A percentile compares a stretch with the other conserved stretches of the same genome.
These are phyloP conservation scores for Mucor mucedo DNA, from an alignment of 371 early-diverging fungal species.

Conservation along the genomic window DNA sequence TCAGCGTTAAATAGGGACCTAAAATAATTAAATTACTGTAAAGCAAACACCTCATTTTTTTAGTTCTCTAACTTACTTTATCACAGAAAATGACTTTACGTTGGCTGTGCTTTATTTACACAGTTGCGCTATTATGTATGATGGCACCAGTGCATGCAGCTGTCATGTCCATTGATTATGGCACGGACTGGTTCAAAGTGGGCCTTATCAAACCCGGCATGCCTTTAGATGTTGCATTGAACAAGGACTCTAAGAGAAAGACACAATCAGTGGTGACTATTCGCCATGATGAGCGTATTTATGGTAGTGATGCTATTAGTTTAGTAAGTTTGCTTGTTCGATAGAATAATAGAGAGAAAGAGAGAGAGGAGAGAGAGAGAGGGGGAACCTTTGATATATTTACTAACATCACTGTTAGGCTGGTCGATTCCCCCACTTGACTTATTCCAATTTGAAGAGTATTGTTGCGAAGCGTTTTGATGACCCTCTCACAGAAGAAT, in stretches of 20 bases:
- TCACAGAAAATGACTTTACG: slow-evolving; percentile 22
- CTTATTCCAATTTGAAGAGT: slow-evolving; percentile 83
- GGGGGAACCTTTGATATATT: not conserved
- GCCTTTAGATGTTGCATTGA: slow-evolving; percentile 92
- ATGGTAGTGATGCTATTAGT: slow-evolving; percentile 87
- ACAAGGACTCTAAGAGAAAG: slow-evolving; percentile 94
- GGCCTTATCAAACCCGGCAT: slow-evolving; percentile 91
- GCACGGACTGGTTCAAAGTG: slow-evolving; percentile 96
- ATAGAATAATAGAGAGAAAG: slow-evolving; percentile 9
- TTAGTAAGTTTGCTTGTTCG: slow-evolving; percentile 60
- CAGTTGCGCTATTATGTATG: slow-evolving; percentile 24
- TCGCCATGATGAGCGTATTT: slow-evolving; percentile 80
- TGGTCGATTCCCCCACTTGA: slow-evolving; percentile 83
- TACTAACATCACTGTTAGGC: slow-evolving; percentile 57
- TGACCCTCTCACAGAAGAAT: slow-evolving; percentile 71
- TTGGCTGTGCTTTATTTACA: slow-evolving; percentile 31
- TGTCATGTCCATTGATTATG: slow-evolving; percentile 96
- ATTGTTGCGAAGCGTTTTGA: slow-evolving; percentile 79
- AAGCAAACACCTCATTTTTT: not conserved
- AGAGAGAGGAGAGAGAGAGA: slow-evolving; percentile 2
- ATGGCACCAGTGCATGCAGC: slow-evolving; percentile 50
- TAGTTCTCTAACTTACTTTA: slow-evolving; percentile 1
- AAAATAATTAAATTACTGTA: slow-evolving; percentile 6
- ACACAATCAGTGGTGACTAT: slow-evolving; percentile 85
- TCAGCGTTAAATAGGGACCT: slow-evolving; percentile 4